Evolutionary conservation across 2,329 filamentous ascomycete genomes (phyloP).

Genomic region (Verticillium dahliae): DNA sequence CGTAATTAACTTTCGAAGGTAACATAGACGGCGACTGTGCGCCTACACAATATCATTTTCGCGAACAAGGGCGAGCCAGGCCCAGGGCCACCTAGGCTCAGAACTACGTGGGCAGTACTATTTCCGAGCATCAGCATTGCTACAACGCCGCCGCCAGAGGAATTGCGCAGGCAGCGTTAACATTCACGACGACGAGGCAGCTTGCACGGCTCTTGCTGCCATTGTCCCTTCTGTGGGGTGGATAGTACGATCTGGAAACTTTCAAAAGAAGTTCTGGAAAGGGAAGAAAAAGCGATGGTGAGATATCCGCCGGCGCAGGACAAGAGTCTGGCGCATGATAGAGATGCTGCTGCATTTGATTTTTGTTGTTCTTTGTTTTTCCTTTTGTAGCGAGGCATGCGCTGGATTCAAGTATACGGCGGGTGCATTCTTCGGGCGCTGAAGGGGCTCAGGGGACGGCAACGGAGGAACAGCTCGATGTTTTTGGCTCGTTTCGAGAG

Average conservation of each 20-base stretch:
- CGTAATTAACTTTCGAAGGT: conserved; percentile 43
- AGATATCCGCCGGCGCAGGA: neutral
- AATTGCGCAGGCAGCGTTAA: neutral
- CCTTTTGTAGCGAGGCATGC: neutral
- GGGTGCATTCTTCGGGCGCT: neutral
- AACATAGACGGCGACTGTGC: neutral
- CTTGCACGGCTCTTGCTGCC: neutral
- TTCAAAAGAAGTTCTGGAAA: neutral
- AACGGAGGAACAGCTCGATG: neutral
- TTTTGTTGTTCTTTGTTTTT: neutral
- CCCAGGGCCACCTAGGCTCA: neutral
- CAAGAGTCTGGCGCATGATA: neutral
- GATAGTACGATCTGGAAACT: neutral
- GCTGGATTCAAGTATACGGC: neutral
- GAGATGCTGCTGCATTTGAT: neutral
- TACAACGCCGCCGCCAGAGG: neutral
- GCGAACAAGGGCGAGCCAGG: neutral
- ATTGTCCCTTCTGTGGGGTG: neutral
- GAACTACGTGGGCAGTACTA: no score
- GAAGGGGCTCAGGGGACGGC: neutral
- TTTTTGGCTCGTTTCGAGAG: neutral
- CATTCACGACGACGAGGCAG: neutral
- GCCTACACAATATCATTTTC: no score
- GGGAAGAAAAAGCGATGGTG: neutral
- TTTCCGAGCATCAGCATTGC: neutral